Evolutionary conservation across 2,329 filamentous ascomycete genomes (phyloP), one percentile per base, ranked within the genome.

Genomic region (Metarhizium anisopliae): DNA sequence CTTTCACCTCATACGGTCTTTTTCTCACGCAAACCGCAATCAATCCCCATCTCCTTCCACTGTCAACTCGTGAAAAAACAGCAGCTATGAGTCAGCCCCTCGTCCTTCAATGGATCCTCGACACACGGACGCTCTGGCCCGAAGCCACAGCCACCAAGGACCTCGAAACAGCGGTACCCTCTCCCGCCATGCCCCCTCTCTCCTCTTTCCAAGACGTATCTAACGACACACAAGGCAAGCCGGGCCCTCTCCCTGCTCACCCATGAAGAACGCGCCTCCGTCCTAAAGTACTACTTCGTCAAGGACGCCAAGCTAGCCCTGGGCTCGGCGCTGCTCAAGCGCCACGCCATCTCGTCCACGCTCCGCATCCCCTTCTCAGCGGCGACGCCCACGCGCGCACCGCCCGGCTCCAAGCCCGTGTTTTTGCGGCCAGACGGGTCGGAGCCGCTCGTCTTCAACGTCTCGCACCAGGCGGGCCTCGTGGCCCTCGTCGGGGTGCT

Each of bases 381-480:
- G 4, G 82, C 85, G 51, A 70, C 64, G 18, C 73, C 87, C 56
- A 76, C 78, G 11, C 79, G 84, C 69, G 76, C 84, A 73, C 58
- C 84, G 73, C 58, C 70, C 68, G 73, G 72, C 63, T 74, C 72
- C 54, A 84, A 84, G 67, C 81, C 81, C 47, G 67, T 80, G 53
- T 83, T 74, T 66, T 66, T 64, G 66, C 73, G 74, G 74, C 77
- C 59, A 69, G 75, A 67, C 72, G 80, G 62, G 60, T 72, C 57
- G 56, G 78, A 76, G 62, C 70, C 77, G 18, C 67, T 83, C n/a
- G 63, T 73, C 59, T 92, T 93, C 77, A 93, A 93, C 70, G 80
- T 92, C 55, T 86, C 82, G 50, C 89, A 93, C 68, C 89, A 93
- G 73, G 85, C 85, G 8, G 88, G 89, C 2, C 73, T 93, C 16